A percentile compares a stretch with the other conserved stretches of the same genome.
phyloP scores from a whole-genome alignment of 1,139 yeast species.

The Torulaspora globosa region DNA sequence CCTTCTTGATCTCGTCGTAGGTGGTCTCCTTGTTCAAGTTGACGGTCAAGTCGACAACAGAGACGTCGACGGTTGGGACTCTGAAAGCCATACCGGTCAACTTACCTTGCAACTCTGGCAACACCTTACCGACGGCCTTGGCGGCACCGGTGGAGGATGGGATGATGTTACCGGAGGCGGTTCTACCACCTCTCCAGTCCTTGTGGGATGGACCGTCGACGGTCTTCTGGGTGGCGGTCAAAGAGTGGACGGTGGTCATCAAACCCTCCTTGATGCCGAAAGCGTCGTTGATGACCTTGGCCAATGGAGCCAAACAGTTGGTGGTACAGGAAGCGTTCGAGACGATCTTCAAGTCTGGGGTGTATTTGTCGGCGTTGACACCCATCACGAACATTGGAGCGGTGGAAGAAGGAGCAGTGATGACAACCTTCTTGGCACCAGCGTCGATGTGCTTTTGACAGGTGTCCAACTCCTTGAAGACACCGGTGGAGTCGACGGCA shows the following conservation, averaged over 20 bases:
- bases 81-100: slow-evolving; percentile 87
- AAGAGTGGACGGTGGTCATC: slow-evolving; percentile 88
- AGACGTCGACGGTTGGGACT: slow-evolving; percentile 85
- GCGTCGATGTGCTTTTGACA: slow-evolving; percentile 80
- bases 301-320: slow-evolving; percentile 86
- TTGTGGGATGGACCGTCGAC: slow-evolving; percentile 93
- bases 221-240: slow-evolving; percentile 86
- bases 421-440: slow-evolving; percentile 85
- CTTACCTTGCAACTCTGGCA: slow-evolving; percentile 81
- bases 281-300: slow-evolving; percentile 72
- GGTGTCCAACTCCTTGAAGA: slow-evolving; percentile 72
- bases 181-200: slow-evolving; percentile 96
- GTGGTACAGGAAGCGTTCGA: slow-evolving; percentile 90
- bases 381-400: slow-evolving; percentile 91
- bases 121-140: slow-evolving; percentile 87
- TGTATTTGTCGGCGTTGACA: slow-evolving; percentile 74
- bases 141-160: slow-evolving; percentile 93
- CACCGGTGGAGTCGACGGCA: slow-evolving; percentile 86
- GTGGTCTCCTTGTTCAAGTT: slow-evolving; percentile 66
- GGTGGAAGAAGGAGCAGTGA: slow-evolving; percentile 82
- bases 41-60: slow-evolving; percentile 71
- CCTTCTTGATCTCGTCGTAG: slow-evolving; percentile 72
- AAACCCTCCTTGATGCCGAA: slow-evolving; percentile 83
- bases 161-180: slow-evolving; percentile 86
- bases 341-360: slow-evolving; percentile 64